Percentiles rank a stretch among this genome's conserved stretches.
These are phyloP conservation scores for Phyllosticta capitalensis DNA, from an alignment of 2,329 filamentous ascomycete species.

Conservation along the genomic window DNA sequence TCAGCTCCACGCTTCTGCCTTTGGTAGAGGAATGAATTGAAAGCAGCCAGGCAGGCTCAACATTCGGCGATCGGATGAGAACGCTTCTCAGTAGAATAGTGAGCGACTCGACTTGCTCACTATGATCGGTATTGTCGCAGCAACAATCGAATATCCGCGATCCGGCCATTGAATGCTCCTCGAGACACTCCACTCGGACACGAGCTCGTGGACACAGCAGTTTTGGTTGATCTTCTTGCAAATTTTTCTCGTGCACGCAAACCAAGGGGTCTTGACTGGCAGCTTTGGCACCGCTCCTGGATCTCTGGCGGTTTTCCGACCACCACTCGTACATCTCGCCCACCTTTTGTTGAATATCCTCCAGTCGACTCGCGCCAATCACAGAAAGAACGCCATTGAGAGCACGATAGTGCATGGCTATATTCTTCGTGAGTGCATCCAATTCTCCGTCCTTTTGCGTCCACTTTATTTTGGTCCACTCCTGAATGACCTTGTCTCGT, in stretches of 20 bases:
- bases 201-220: neutral
- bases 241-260: neutral
- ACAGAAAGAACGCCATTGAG: no score
- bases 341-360: no score
- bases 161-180: neutral
- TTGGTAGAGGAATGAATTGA: neutral
- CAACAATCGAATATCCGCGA: neutral
- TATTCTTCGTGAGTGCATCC: no score
- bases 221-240: neutral
- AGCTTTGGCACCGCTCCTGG: no score
- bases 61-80: neutral
- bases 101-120: neutral
- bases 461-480: no score
- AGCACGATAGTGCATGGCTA: no score
- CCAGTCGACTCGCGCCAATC: no score
- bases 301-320: no score
- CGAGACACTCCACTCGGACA: neutral
- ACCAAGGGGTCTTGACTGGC: no score
- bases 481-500: no score
- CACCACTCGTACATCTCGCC: no score
- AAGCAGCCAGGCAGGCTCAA: neutral
- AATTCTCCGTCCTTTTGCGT: no score
- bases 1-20: neutral
- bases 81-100: neutral
- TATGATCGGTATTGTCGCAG: neutral